Percentiles rank a stretch among this genome's conserved stretches.
Conservation (phyloP, 306 rosid genomes). For the Malus sieversii region DNA sequence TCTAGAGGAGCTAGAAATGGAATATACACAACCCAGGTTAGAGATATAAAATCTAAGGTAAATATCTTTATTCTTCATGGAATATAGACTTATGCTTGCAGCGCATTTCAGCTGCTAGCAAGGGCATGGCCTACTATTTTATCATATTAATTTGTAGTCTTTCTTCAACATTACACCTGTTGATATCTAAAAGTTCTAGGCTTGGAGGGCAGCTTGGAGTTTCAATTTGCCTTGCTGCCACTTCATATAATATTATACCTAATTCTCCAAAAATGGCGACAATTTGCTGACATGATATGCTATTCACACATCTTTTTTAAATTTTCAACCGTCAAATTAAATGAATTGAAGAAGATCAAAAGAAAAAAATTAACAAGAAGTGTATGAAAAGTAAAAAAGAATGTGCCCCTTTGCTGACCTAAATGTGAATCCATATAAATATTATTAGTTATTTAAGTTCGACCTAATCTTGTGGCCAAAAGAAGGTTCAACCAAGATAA, state of each 20-base stretch:
- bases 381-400: no score
- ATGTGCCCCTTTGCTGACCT: not conserved
- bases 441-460: not conserved
- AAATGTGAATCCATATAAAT: not conserved
- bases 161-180: not conserved
- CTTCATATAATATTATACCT: not conserved
- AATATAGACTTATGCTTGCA: conserved; percentile 14
- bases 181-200: not conserved
- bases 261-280: not conserved
- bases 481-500: not conserved
- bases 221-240: not conserved
- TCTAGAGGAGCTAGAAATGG: not conserved
- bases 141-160: not conserved
- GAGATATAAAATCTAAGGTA: conserved; percentile 13
- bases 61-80: conserved; percentile 5
- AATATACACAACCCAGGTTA: conserved; percentile 10
- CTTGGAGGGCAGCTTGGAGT: not conserved
- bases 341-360: no score
- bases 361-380: no score
- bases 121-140: not conserved
- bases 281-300: not conserved
- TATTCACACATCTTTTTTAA: no score
- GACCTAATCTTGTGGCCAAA: not conserved
- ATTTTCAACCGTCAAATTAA: no score
- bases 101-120: not conserved